A percentile compares a stretch with the other conserved stretches of the same genome.
Evolutionary conservation across 2,329 filamentous ascomycete species (phyloP).

Genomic region (Aureobasidium sp.): DNA sequence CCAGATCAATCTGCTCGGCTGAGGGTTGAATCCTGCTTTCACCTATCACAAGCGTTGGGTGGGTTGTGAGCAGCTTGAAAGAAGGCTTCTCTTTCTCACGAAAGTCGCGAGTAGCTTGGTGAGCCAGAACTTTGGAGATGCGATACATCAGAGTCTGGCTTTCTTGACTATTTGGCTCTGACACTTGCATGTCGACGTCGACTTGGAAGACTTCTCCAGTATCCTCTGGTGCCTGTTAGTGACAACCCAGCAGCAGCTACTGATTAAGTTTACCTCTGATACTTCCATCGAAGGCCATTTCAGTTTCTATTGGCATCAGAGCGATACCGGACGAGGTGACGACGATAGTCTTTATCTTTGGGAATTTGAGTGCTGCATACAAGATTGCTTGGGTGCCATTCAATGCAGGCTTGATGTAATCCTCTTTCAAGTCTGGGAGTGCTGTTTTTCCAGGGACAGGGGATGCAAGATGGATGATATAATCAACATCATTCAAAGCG

Average conservation of each 20-base stretch:
- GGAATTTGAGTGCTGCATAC: conserved; percentile 21
- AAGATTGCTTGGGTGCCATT: conserved; percentile 24
- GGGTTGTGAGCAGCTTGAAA: conserved; percentile 24
- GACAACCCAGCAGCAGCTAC: not conserved
- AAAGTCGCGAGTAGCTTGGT: conserved; percentile 24
- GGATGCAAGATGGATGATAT: conserved; percentile 28
- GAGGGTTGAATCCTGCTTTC: conserved; percentile 21
- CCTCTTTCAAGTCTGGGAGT: conserved; percentile 18
- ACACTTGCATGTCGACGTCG: not conserved
- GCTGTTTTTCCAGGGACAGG: conserved; percentile 21
- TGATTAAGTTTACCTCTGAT: not conserved
- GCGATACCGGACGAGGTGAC: conserved; percentile 24
- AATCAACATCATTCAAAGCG: conserved; percentile 22
- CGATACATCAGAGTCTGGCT: conserved; percentile 20
- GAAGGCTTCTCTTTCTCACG: conserved; percentile 19
- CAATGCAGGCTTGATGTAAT: conserved; percentile 25
- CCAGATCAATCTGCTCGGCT: conserved; percentile 19
- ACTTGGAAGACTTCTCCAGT: conserved; percentile 17
- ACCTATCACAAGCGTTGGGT: conserved; percentile 25
- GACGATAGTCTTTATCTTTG: conserved; percentile 25
- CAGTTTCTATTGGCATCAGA: conserved; percentile 18
- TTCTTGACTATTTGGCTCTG: conserved; percentile 15
- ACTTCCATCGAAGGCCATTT: not conserved
- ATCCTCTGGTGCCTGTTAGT: conserved; percentile 1
- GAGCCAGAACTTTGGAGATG: conserved; percentile 25